These are phyloP conservation scores for Pseudomonodictys pantanalensis DNA, from an alignment of 495 filamentous ascomycete genomes.

Conservation along the genomic window DNA sequence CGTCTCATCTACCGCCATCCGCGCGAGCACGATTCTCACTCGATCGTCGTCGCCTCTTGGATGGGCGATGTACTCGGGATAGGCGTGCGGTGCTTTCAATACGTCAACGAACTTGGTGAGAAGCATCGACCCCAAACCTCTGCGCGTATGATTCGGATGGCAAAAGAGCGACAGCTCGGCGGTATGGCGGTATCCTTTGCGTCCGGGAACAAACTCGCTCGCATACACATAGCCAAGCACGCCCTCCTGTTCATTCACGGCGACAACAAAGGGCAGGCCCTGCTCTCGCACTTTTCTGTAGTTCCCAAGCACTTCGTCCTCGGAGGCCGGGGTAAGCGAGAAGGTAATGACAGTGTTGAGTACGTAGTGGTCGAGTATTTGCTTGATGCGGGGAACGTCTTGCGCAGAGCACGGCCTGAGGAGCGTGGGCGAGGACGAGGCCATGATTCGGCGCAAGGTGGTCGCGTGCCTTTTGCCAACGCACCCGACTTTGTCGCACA, in stretches of 20 bases:
- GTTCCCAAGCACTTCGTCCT: conserved; percentile 14
- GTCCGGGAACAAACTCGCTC: conserved; percentile 13
- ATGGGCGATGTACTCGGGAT: conserved; percentile 15
- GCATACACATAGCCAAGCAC: conserved; percentile 22
- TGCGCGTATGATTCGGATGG: conserved; percentile 9
- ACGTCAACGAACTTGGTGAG: conserved; percentile 22
- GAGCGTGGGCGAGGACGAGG: conserved; percentile 11
- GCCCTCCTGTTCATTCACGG: conserved; percentile 10
- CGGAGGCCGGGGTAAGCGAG: background rate
- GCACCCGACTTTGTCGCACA: background rate
- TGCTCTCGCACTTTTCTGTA: background rate
- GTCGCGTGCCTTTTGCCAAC: conserved; percentile 14
- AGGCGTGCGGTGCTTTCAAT: conserved; percentile 11
- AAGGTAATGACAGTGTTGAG: conserved; percentile 29
- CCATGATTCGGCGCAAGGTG: conserved; percentile 14
- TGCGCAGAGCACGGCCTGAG: background rate
- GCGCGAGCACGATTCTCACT: conserved; percentile 24
- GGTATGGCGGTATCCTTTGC: conserved; percentile 28
- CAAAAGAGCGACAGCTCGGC: conserved; percentile 29
- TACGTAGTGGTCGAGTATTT: conserved; percentile 20
- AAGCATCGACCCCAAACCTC: conserved; percentile 21
- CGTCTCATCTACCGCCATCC: conserved; percentile 28
- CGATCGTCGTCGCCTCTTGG: conserved; percentile 13
- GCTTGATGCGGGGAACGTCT: conserved; percentile 15
- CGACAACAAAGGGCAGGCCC: conserved; percentile 25